phyloP scores from a whole-genome alignment of 352 stramenopile genomes.

The Globisporangium uncinulatum region DNA sequence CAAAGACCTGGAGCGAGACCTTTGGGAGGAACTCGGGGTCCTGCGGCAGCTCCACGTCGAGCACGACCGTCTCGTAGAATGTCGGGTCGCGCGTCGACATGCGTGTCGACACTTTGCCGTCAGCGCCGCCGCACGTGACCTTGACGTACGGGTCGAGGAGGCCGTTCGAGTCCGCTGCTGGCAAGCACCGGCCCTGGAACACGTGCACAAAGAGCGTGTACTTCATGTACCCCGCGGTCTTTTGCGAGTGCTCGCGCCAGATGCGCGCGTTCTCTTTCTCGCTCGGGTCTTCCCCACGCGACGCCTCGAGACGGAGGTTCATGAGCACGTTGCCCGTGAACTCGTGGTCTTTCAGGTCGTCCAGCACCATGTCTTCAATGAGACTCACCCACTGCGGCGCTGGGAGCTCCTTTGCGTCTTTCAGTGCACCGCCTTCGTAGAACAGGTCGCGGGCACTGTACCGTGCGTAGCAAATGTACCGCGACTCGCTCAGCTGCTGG shows the following conservation, averaged over 20 bases:
- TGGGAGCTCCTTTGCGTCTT: slow-evolving; percentile 28
- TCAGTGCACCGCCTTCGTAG: slow-evolving; percentile 20
- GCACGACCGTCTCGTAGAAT: slow-evolving; percentile 79
- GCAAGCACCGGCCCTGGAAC: slow-evolving; percentile 70
- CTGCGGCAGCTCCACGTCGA: slow-evolving; percentile 75
- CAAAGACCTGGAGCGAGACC: slow-evolving; percentile 68
- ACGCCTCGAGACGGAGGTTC: slow-evolving; percentile 54
- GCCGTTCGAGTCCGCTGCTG: slow-evolving; percentile 68
- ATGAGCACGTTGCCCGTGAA: slow-evolving; percentile 82
- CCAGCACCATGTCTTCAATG: slow-evolving; percentile 68
- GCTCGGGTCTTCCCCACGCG: slow-evolving; percentile 25
- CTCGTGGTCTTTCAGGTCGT: slow-evolving; percentile 78
- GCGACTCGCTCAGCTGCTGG: slow-evolving; percentile 45
- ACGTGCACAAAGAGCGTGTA: slow-evolving; percentile 83
- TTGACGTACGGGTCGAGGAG: slow-evolving; percentile 82
- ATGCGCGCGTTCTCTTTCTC: slow-evolving; percentile 33
- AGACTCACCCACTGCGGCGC: slow-evolving; percentile 66
- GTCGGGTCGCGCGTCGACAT: slow-evolving; percentile 70
- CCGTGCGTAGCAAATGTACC: slow-evolving; percentile 77
- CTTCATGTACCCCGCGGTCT: slow-evolving; percentile 59
- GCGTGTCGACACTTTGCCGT: slow-evolving; percentile 51
- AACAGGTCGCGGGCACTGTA: slow-evolving; percentile 73
- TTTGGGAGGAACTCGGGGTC: slow-evolving; percentile 58
- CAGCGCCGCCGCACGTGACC: slow-evolving; percentile 69
- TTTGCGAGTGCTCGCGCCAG: slow-evolving; percentile 51